Conservation (phyloP, 1,284 basidiomycete genomes). For the Cystobasidiaceae sp. region DNA sequence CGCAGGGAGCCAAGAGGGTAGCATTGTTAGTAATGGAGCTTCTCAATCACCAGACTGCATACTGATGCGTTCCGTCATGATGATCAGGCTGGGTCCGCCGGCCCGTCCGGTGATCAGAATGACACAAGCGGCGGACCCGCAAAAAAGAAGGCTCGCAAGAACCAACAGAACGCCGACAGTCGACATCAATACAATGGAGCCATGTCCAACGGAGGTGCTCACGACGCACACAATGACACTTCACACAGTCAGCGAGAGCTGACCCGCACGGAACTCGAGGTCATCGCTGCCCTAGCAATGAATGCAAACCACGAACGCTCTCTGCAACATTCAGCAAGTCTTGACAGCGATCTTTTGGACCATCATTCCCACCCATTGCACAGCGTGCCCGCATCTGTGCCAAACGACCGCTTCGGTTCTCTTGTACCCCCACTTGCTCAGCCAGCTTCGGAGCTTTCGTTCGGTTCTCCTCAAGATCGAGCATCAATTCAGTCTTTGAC, state of each 20-base stretch:
- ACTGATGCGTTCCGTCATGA: no score
- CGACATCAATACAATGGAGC: neutral
- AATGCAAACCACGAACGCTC: constrained; percentile 28
- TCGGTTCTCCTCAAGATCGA: constrained; percentile 11
- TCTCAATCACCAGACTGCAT: neutral
- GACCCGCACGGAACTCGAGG: constrained; percentile 19
- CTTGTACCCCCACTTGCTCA: constrained; percentile 2
- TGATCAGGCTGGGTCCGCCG: constrained; percentile 14
- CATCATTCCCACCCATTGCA: constrained; percentile 24
- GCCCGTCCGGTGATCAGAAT: constrained; percentile 9
- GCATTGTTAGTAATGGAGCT: neutral
- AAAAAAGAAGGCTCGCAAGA: constrained; percentile 26
- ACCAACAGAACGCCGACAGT: neutral
- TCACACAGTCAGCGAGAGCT: constrained; percentile 18
- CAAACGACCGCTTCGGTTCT: constrained; percentile 17
- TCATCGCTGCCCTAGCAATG: constrained; percentile 30
- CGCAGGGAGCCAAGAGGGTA: no score
- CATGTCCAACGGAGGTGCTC: neutral
- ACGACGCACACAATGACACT: no score
- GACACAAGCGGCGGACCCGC: constrained; percentile 13
- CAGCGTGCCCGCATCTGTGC: constrained; percentile 3
- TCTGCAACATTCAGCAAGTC: constrained; percentile 11
- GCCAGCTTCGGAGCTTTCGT: neutral
- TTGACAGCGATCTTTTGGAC: constrained; percentile 21
- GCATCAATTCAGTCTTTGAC: constrained; percentile 8